Percentiles rank a stretch among this genome's conserved stretches.
These are phyloP conservation scores for Fusarium sp. DNA, from an alignment of 2,329 filamentous ascomycete genomes.

Conservation along the genomic window DNA sequence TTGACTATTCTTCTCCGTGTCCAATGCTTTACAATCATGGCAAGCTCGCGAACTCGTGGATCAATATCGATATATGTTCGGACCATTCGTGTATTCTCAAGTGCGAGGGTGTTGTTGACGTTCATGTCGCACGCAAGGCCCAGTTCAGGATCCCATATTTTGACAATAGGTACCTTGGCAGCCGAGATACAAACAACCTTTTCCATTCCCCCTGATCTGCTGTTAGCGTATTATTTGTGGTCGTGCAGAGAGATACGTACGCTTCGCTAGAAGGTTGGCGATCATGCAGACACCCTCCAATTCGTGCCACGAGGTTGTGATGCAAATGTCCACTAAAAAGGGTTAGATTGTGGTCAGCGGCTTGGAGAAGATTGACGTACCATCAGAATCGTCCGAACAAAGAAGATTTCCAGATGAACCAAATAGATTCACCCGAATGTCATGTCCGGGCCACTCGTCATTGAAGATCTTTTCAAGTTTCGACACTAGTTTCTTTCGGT, in stretches of 20 bases:
- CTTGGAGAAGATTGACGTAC: slow-evolving; percentile 62
- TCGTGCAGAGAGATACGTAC: slow-evolving; percentile 65
- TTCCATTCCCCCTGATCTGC: slow-evolving; percentile 86
- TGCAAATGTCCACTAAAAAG: slow-evolving; percentile 89
- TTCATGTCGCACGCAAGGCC: slow-evolving; percentile 96
- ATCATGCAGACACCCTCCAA: slow-evolving; percentile 91
- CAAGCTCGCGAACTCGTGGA: slow-evolving; percentile 86
- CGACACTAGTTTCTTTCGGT: slow-evolving; percentile 78
- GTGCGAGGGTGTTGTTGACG: slow-evolving; percentile 93
- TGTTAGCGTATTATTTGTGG: slow-evolving; percentile 48
- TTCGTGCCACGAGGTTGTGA: slow-evolving; percentile 89
- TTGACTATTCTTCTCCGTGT: slow-evolving; percentile 92
- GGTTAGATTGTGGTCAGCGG: slow-evolving; percentile 21
- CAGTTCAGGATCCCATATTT: slow-evolving; percentile 96
- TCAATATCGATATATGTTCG: slow-evolving; percentile 96
- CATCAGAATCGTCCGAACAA: slow-evolving; percentile 95
- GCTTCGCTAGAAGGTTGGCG: slow-evolving; percentile 83
- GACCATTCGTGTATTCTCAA: slow-evolving; percentile 98
- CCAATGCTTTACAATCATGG: slow-evolving; percentile 99
- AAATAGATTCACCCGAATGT: slow-evolving; percentile 93
- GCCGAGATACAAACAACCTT: slow-evolving; percentile 93
- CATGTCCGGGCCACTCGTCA: slow-evolving; percentile 88
- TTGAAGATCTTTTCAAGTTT: slow-evolving; percentile 92
- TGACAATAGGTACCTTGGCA: slow-evolving; percentile 97
- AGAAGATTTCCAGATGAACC: slow-evolving; percentile 97